These are phyloP conservation scores for Aspergillus sojae DNA, from an alignment of 2,329 filamentous ascomycete genomes.

Conservation along the genomic window DNA sequence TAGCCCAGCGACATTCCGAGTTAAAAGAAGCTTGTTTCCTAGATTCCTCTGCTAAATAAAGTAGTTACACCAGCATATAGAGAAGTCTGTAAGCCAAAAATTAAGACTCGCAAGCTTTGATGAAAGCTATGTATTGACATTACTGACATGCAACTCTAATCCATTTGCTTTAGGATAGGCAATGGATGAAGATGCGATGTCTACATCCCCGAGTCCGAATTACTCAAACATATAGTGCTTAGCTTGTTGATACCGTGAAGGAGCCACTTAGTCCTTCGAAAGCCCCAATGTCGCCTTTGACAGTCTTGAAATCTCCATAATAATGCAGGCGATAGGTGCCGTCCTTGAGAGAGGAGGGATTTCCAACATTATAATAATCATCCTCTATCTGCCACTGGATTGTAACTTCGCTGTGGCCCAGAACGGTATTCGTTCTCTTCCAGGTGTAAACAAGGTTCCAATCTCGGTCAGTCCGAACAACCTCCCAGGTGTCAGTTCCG, in stretches of 20 bases:
- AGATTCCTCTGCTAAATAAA: neutral
- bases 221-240: neutral
- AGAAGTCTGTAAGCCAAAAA: neutral
- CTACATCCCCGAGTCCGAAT: neutral
- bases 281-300: constrained; percentile 61
- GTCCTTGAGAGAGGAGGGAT: constrained; percentile 36
- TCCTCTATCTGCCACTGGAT: constrained; percentile 78
- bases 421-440: constrained; percentile 68
- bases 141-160: neutral
- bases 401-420: constrained; percentile 76
- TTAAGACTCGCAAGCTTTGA: neutral
- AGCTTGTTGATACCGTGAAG: constrained; percentile 36
- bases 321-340: constrained; percentile 81
- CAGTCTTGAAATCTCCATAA: constrained; percentile 77
- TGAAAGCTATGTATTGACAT: neutral
- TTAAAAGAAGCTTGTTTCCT: neutral
- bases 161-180: neutral
- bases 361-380: constrained; percentile 48
- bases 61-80: neutral
- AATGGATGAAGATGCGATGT: neutral
- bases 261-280: constrained; percentile 69
- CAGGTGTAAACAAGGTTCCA: constrained; percentile 84
- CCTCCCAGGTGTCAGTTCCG: constrained; percentile 59
- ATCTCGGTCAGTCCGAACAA: constrained; percentile 72
- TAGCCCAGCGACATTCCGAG: neutral